phyloP scores from a whole-genome alignment of 2,329 filamentous ascomycete genomes.

The Beauveria bassiana region DNA sequence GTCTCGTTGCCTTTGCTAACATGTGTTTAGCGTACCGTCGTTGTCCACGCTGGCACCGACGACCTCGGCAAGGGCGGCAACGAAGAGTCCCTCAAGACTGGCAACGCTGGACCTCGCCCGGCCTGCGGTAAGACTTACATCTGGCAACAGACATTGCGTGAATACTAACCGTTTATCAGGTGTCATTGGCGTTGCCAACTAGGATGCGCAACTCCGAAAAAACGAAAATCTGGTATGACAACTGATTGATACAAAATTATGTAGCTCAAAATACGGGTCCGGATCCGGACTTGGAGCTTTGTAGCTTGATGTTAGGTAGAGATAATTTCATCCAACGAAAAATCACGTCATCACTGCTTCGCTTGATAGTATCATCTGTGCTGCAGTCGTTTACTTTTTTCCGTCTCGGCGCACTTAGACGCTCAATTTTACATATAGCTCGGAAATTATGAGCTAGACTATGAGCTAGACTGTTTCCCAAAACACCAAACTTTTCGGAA shows the following conservation, averaged over 20 bases:
- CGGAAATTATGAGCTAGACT: neutral
- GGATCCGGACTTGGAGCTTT: neutral
- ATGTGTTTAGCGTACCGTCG: conserved; percentile 69
- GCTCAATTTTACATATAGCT: neutral
- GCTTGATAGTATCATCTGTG: neutral
- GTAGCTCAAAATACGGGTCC: neutral
- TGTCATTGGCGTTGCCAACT: conserved; percentile 83
- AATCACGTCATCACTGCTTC: neutral
- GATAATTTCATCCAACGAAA: neutral
- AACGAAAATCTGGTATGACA: neutral
- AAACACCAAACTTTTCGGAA: neutral
- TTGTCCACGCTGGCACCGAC: conserved; percentile 91
- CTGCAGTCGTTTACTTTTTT: neutral
- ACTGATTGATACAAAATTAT: neutral
- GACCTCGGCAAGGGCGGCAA: conserved; percentile 88
- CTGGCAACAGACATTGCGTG: neutral
- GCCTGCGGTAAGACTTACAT: conserved; percentile 68
- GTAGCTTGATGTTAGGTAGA: neutral
- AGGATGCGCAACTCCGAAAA: conserved; percentile 22
- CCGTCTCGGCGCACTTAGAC: neutral
- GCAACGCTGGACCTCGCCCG: conserved; percentile 86
- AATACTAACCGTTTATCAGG: conserved; percentile 34
- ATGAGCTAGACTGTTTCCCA: neutral
- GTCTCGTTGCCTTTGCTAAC: neutral
- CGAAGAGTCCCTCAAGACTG: conserved; percentile 97